These are phyloP conservation scores for Yamadazyma membranifaciens DNA, from an alignment of 1,139 yeast genomes.

Conservation along the genomic window DNA sequence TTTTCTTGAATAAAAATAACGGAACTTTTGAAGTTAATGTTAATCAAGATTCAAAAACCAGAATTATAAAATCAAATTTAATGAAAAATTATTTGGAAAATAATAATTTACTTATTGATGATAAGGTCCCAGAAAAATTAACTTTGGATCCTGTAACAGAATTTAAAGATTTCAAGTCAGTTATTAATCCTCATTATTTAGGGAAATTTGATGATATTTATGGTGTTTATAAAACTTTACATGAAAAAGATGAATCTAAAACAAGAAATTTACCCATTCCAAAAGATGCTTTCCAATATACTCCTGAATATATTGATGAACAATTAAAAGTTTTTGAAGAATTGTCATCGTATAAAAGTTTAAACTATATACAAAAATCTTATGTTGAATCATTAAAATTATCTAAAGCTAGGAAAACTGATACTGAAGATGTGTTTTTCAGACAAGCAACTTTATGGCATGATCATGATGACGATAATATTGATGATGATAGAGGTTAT, in stretches of 20 bases:
- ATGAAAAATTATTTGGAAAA: constrained; percentile 21
- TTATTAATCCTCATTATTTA: constrained; percentile 12
- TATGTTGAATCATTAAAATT: constrained; percentile 21
- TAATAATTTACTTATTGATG: constrained; percentile 7
- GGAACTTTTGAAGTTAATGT: constrained; percentile 28
- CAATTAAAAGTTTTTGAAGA: constrained; percentile 19
- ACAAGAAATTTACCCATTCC: constrained; percentile 13
- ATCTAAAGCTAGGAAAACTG: constrained; percentile 18
- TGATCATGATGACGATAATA: constrained; percentile 14
- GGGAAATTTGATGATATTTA: constrained; percentile 18
- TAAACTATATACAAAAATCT: constrained; percentile 15
- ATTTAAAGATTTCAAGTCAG: constrained; percentile 14
- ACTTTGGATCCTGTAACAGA: constrained; percentile 20
- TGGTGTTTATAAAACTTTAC: constrained; percentile 18
- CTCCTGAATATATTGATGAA: constrained; percentile 14
- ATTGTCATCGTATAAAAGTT: constrained; percentile 7
- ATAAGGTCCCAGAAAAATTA: constrained; percentile 13
- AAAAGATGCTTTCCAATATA: constrained; percentile 22
- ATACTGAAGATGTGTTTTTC: constrained; percentile 23
- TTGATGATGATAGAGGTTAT: constrained; percentile 32
- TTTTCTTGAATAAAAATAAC: constrained; percentile 23
- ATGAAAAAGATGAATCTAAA: constrained; percentile 8
- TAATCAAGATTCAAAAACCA: constrained; percentile 17
- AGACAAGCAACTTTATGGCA: constrained; percentile 19
- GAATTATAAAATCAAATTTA: constrained; percentile 25